Evolutionary conservation across 1,139 yeast genomes (phyloP), one percentile per base, ranked within the genome.

Genomic region (Tardiomyces depauwii): DNA sequence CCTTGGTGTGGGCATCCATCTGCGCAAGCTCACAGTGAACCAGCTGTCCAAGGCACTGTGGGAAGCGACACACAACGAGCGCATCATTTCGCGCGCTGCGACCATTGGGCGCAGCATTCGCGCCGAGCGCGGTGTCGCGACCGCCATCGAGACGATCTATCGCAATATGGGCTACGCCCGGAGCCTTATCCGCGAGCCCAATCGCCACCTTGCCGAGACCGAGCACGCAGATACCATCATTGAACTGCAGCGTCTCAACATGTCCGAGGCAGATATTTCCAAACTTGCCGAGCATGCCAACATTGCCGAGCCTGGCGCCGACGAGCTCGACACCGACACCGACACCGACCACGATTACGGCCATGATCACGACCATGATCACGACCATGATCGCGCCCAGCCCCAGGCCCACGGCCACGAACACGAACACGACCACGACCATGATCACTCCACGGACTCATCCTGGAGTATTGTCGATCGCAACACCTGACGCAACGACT

Each of bases 1-100:
- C 52, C 70, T 86, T 44, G 96, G 96, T 0, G 93, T 78, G n/a
- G 98, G 98, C 3, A 55, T 88, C 7, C 74, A 77, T 1, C 65
- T 89, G 51, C 77, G 72, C 60, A 81, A 83, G 56, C 71, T 89
- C 55, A 86, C 83, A 51, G 73, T 76, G 21, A 73, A 73, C 48
- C 70, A 78, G 0, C 68, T 89, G 48, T 65, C 82, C 2, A 75
- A 77, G 49, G 95, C 95, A 0, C 64, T 89, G 43, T 72, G 68
- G 52, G 78, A 78, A 42, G 89, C 77, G 0, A 80, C 89, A 1
- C 74, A 79, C 1, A 83, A 85, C 57, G 67, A 73, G 42, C 74
- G 82, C 49, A 79, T 86, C 56, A 77, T 76, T 19, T 76, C 77
- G 40, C 81, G 75, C 55, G 95, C 96, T 0, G 68, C 66, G 42